Base-by-base conservation (phyloP, 176 grass and related monocot species). In the Guadua angustifolia region DNA sequence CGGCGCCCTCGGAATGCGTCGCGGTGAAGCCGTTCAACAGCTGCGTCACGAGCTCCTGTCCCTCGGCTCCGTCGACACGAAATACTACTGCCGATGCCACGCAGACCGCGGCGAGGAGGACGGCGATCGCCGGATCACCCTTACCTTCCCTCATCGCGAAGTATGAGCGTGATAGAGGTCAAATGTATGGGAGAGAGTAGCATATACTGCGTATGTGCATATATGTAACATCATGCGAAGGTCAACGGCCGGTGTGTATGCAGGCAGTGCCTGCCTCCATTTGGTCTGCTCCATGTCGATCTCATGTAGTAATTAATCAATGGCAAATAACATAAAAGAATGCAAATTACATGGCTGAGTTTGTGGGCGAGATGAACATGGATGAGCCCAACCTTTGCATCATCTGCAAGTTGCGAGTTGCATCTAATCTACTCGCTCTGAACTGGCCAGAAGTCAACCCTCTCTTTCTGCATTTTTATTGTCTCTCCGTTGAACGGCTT, bases 1-100 rank as follows among this genome's bases (percentile, higher is more conserved):
- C 0, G 58, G 88, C 53, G 66, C 53, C 62, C 8, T 52, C 32
- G 12, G 62, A 52, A 16, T 91, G 94, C 40, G 51, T 78, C 52
- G 73, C 88, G 2, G 68, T 82, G 88, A 93, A 96, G 35, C 88
- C 88, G 69, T 83, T 91, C 2, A 5, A 17, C 26, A 86, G 35
- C 88, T 88, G 77, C 44, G 14, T 82, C 12, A 50, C 45, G 0
- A 43, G 77, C 52, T 75, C 77, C 3, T 35, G 63, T 22, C 77
- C 52, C 22, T 60, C 9, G 47, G 68, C 59, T 16, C 43, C 52
- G 47, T 12, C 5, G 1, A 45, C 35, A 17, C 19, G 32, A 25
- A 62, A 40, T 4, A 14, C 52, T 9, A 10, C 63, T 4, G 77
- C n/a, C 15, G n/a, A 71, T 1, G 83, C 77, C 19, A 85, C 9